A percentile compares a stretch with the other conserved stretches of the same genome.
Conservation (phyloP, 1,284 basidiomycete species). For the Flammula alnicola region DNA sequence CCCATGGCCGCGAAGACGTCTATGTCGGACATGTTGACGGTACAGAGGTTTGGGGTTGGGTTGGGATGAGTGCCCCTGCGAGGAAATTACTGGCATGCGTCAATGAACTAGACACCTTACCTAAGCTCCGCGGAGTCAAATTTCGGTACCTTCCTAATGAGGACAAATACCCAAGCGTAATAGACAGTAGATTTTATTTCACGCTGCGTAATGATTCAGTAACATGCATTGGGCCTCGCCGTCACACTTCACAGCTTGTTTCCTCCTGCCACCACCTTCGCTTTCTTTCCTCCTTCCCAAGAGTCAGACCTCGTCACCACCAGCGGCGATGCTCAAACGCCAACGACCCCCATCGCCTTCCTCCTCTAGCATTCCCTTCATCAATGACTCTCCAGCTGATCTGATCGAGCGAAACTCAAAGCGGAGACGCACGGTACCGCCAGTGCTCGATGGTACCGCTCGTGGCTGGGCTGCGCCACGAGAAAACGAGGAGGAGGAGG, state of each 20-base stretch:
- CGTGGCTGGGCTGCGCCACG: slow-evolving; percentile 41
- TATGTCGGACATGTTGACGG: slow-evolving; percentile 55
- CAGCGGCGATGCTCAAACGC: slow-evolving; percentile 65
- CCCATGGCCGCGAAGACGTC: slow-evolving; percentile 82
- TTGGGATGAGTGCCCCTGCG: slow-evolving; percentile 1
- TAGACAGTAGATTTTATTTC: background rate
- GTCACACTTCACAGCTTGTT: slow-evolving; percentile 2
- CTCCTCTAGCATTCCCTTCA: slow-evolving; percentile 41
- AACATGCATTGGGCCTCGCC: slow-evolving; percentile 6
- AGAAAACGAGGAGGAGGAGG: slow-evolving; percentile 36
- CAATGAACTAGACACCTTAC: slow-evolving; percentile 14
- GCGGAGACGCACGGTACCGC: slow-evolving; percentile 51
- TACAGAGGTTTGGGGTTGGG: slow-evolving; percentile 1
- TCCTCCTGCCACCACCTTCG: background rate
- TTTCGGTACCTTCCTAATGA: no score
- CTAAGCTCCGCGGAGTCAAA: slow-evolving; percentile 12
- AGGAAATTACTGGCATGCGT: slow-evolving; percentile 4
- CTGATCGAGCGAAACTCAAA: slow-evolving; percentile 42
- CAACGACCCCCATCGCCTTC: slow-evolving; percentile 55
- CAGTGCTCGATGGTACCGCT: slow-evolving; percentile 47
- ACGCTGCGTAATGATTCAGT: slow-evolving; percentile 10
- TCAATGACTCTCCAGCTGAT: slow-evolving; percentile 33
- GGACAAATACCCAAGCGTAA: no score
- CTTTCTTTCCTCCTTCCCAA: background rate
- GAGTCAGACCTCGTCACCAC: background rate